Percentiles rank a stretch among this genome's conserved stretches.
These are phyloP conservation scores for Papilionanthe hybrid DNA, from an alignment of 116 monocot species.

Conservation along the genomic window DNA sequence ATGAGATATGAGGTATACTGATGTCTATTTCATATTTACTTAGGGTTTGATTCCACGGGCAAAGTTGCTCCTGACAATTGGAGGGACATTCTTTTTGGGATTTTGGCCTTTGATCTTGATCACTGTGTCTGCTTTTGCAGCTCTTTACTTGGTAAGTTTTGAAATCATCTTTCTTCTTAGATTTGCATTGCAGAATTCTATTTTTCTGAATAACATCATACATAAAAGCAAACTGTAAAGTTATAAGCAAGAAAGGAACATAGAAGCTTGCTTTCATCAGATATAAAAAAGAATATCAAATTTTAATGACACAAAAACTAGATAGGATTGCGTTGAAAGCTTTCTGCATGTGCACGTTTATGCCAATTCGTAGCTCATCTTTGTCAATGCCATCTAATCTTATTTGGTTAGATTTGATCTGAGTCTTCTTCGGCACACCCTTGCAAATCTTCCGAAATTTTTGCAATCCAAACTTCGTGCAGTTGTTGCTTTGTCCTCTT, in stretches of 20 bases:
- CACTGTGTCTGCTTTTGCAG: slow-evolving; percentile 42
- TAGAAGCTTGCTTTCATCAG: not conserved
- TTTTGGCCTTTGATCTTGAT: slow-evolving; percentile 81
- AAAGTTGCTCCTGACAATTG: slow-evolving; percentile 73
- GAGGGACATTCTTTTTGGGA: slow-evolving; percentile 79
- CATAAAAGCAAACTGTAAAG: not conserved
- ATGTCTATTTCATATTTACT: slow-evolving; percentile 5
- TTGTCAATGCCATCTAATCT: too few relatives aligned
- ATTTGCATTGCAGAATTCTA: not conserved
- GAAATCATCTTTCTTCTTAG: not conserved
- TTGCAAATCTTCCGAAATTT: too few relatives aligned
- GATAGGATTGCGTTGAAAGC: too few relatives aligned
- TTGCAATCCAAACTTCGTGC: too few relatives aligned
- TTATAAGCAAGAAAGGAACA: not conserved
- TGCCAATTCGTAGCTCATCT: too few relatives aligned
- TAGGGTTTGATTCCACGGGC: slow-evolving; percentile 89
- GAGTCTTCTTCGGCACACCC: too few relatives aligned
- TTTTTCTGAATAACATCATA: not conserved
- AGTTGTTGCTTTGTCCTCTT: too few relatives aligned
- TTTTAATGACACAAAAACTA: not conserved
- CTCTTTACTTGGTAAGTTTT: slow-evolving; percentile 68
- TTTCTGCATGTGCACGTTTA: too few relatives aligned
- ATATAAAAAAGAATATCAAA: not conserved
- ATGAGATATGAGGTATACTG: slow-evolving; percentile 5
- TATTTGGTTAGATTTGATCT: too few relatives aligned